Evolutionary conservation across 2,329 filamentous ascomycete genomes (phyloP).

Genomic region (Botrytis medusae): DNA sequence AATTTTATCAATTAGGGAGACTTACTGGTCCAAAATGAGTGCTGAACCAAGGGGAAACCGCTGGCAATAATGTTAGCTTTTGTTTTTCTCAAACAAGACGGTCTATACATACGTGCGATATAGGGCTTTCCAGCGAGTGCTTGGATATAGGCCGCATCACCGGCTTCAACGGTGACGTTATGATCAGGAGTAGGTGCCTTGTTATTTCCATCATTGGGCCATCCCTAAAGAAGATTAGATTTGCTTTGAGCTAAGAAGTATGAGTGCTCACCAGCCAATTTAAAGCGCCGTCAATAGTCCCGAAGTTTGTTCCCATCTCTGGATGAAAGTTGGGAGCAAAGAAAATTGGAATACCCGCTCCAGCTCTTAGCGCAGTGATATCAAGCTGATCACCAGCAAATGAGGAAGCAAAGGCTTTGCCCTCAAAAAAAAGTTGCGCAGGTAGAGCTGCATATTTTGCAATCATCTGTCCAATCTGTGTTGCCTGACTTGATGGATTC

Average conservation of each 20-base stretch:
- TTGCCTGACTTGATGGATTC: slow-evolving; percentile 23
- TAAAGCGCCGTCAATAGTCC: slow-evolving; percentile 29
- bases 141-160: slow-evolving; percentile 27
- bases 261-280: slow-evolving; percentile 29
- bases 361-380: slow-evolving; percentile 43
- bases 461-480: slow-evolving; percentile 34
- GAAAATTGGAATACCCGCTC: slow-evolving; percentile 32
- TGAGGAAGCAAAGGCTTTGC: slow-evolving; percentile 45
- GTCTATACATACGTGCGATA: slow-evolving; percentile 27
- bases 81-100: neutral
- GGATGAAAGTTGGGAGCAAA: slow-evolving; percentile 34
- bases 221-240: slow-evolving; percentile 24
- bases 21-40: slow-evolving; percentile 45
- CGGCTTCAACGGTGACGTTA: slow-evolving; percentile 29
- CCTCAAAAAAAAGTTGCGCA: slow-evolving; percentile 41
- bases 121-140: slow-evolving; percentile 31
- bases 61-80: slow-evolving; percentile 14
- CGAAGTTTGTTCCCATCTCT: slow-evolving; percentile 24
- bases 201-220: slow-evolving; percentile 32
- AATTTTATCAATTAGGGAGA: slow-evolving; percentile 40
- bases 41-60: slow-evolving; percentile 43
- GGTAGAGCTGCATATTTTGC: slow-evolving; percentile 36
- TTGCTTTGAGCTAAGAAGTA: too few relatives aligned
- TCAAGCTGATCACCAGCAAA: slow-evolving; percentile 51
- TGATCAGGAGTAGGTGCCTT: slow-evolving; percentile 29